A percentile compares a stretch with the other conserved stretches of the same genome.
phyloP scores from a whole-genome alignment of 2,329 filamentous ascomycete species.

The Curvularia hawaiiensis region DNA sequence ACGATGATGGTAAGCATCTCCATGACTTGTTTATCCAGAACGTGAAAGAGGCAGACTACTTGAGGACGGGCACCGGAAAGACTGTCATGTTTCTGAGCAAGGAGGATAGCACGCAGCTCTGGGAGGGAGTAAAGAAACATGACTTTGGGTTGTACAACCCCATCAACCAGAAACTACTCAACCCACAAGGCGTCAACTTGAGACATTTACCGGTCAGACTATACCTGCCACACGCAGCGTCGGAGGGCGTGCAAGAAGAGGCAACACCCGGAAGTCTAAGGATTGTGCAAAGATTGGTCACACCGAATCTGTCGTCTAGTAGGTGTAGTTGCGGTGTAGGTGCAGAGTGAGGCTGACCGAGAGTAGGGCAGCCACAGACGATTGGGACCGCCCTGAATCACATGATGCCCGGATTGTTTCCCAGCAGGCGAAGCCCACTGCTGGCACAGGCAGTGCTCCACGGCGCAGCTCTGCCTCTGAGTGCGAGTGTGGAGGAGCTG shows the following conservation, averaged over 20 bases:
- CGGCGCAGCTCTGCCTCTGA: constrained; percentile 81
- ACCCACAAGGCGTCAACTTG: constrained; percentile 68
- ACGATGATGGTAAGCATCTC: constrained; percentile 60
- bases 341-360: constrained; percentile 19
- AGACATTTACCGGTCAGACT: constrained; percentile 86
- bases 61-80: constrained; percentile 86
- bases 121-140: constrained; percentile 79
- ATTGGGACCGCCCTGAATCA: constrained; percentile 78
- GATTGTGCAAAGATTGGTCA: constrained; percentile 73
- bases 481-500: constrained; percentile 79
- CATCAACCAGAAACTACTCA: constrained; percentile 78
- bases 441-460: constrained; percentile 86
- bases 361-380: constrained; percentile 62
- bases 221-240: constrained; percentile 68
- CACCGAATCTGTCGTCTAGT: constrained; percentile 54
- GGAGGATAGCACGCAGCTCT: constrained; percentile 80
- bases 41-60: constrained; percentile 82
- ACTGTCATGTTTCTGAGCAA: constrained; percentile 89
- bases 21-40: constrained; percentile 72
- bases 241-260: constrained; percentile 27
- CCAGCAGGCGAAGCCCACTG: constrained; percentile 81
- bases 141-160: constrained; percentile 74
- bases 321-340: constrained; percentile 15
- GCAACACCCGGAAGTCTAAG: constrained; percentile 49
- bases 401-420: constrained; percentile 82